Conservation (phyloP, 352 stramenopile genomes). For the Phytophthora capsici region DNA sequence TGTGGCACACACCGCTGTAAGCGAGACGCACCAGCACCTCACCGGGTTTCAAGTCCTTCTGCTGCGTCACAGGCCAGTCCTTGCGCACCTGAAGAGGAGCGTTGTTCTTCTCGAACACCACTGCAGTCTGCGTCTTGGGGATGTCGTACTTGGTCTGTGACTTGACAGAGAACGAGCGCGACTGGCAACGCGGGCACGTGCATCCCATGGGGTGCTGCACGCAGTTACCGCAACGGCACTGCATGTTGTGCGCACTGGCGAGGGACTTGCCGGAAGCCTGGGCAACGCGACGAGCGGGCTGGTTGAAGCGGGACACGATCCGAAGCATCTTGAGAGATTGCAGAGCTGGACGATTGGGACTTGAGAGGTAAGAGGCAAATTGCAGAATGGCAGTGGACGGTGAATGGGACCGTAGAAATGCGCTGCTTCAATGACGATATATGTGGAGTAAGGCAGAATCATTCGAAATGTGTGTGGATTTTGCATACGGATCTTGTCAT, state of each 20-base stretch:
- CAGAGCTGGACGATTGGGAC: background rate
- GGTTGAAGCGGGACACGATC: conserved; percentile 36
- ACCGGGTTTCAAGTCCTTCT: conserved; percentile 46
- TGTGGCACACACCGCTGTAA: conserved; percentile 58
- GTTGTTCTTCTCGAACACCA: conserved; percentile 58
- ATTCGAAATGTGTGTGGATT: background rate
- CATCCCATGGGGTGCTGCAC: conserved; percentile 32
- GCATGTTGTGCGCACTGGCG: conserved; percentile 19
- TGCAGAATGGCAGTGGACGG: conserved; percentile 1
- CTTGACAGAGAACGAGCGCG: conserved; percentile 49
- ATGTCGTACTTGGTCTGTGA: conserved; percentile 57
- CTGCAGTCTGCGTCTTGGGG: conserved; percentile 56
- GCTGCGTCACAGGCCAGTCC: conserved; percentile 56
- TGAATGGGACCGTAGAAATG: background rate
- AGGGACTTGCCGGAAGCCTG: conserved; percentile 22
- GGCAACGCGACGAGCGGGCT: conserved; percentile 24
- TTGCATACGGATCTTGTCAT: background rate
- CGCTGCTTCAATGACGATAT: background rate
- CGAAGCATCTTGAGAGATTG: conserved; percentile 27
- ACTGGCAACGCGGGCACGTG: conserved; percentile 33
- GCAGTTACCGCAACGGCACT: conserved; percentile 45
- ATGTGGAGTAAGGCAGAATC: background rate
- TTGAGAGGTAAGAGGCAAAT: background rate
- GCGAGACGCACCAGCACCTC: conserved; percentile 58
- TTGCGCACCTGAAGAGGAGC: conserved; percentile 50